Evolutionary conservation across 495 filamentous ascomycete species (phyloP), one percentile per base, ranked within the genome.

Genomic region (Penicillium maclennaniae): DNA sequence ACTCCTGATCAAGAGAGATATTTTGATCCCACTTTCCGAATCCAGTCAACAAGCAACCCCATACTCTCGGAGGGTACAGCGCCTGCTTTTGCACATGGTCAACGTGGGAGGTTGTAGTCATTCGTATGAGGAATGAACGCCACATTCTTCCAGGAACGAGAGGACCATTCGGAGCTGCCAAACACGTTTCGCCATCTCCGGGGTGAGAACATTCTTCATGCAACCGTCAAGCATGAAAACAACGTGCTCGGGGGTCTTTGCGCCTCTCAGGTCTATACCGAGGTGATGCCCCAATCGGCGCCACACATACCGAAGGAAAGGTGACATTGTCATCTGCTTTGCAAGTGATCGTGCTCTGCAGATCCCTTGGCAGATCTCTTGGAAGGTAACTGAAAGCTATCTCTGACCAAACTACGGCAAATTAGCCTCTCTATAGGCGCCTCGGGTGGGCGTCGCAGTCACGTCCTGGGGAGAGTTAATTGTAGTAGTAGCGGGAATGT

Each of bases 321-420:
- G 51, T 61, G 37, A 59, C 59, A 59, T 54, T 54, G 41, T 58
- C 51, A 49, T 51, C 25, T 54, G 45, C 25, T 8, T 25, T 28
- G 20, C 47, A 17, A 14, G n/a, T 19, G 23, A 38, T 38, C 46
- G 16, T 38, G 9, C 34, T 37, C 10, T 37, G 9, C 34, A n/a
- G 34, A 37, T 10, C 31, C 10, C 31, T 34, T 12, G 10, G 31
- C 10, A 31, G 19, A 44, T 34, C 1, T 31, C 9, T 48, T 21
- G 49, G 48, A 45, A 40, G 27, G 45, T 53, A 34, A 43, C 36
- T 49, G 19, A 25, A 46, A 25, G 47, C 20, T 48, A 25, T 38
- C 10, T 19, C n/a, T 47, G 1, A n/a, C 14, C 19, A 1, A 10
- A 0, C n/a, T 4, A 23, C 1, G 6, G 6, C 9, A 6, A 7